Conservation (phyloP, 305 asterid species). For the Fraxinus floribunda region DNA sequence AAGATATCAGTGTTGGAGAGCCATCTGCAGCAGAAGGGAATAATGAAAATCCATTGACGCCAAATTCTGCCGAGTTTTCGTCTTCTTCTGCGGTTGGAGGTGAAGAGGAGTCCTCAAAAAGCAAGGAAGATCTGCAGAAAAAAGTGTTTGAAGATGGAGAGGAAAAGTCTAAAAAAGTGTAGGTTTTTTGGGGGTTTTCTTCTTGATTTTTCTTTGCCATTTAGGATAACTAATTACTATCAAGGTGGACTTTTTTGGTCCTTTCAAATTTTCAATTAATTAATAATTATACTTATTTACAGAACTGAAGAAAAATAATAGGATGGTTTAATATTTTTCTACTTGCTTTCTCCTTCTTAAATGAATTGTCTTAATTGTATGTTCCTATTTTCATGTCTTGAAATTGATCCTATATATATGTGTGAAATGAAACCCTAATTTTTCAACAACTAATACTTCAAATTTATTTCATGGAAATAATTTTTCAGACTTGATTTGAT, state of each 20-base stretch:
- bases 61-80: conserved; percentile 47
- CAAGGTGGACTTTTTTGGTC: conserved; percentile 26
- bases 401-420: neutral
- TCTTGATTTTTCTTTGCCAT: neutral
- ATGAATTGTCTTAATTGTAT: neutral
- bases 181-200: conserved; percentile 27
- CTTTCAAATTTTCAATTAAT: conserved; percentile 26
- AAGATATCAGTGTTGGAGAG: neutral
- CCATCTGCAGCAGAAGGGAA: neutral
- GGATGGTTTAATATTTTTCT: neutral
- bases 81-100: conserved; percentile 60
- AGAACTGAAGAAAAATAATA: neutral
- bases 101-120: conserved; percentile 64
- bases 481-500: neutral
- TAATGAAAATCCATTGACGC: conserved; percentile 36
- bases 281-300: neutral
- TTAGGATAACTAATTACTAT: conserved; percentile 15
- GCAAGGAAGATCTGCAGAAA: conserved; percentile 36
- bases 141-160: conserved; percentile 47
- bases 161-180: conserved; percentile 61
- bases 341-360: neutral
- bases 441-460: neutral
- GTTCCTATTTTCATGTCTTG: neutral
- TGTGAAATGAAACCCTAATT: conserved; percentile 31
- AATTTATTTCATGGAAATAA: neutral